Evolutionary conservation across 208 protist species (phyloP), one percentile per base, ranked within the genome.

Genomic region (Leishmania lainsoni): DNA sequence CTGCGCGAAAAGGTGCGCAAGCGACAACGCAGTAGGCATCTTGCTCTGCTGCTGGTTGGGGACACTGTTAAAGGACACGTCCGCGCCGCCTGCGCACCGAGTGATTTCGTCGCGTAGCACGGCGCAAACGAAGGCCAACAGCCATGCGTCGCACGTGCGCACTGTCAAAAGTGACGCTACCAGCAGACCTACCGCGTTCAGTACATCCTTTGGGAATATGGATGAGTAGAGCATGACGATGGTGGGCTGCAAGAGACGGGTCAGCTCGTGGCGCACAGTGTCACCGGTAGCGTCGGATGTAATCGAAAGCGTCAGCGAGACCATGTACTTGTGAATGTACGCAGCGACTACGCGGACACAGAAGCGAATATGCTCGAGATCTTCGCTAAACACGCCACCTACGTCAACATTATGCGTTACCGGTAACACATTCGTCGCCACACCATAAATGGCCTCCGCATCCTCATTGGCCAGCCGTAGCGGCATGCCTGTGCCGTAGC

Each of bases 131-230:
- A 86, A 80, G 49, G 89, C 75, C 35, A 96, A 76, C 68, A 96
- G 75, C 56, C 65, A 80, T 26, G 78, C 66, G 69, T 90, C 77
- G 73, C 91, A 95, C 42, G 81, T 86, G 72, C 89, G 81, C 32
- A 96, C 83, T 1, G 95, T 97, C 45, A 96, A 70, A 5, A 94
- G 71, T 20, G 93, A 95, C 3, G 92, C 91, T 20, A 96, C 86
- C 16, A 98, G 86, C 17, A 98, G 75, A 1, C 93, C 95, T 22
- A 92, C 86, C 26, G 93, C 95, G 79, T 98, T 97, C 45, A 98
- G 86, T 59, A 98, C 89, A 80, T 98, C 95, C 79, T 97, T 98
- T 29, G 95, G 95, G 78, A 98, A 94, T 0, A 84, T 81, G 20
- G 72, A 48, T 1, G 90, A 95, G 45, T 81, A 82, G 2, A 97